Evolutionary conservation across 2,329 filamentous ascomycete species (phyloP).

Genomic region (Raffaelea ambrosiae): DNA sequence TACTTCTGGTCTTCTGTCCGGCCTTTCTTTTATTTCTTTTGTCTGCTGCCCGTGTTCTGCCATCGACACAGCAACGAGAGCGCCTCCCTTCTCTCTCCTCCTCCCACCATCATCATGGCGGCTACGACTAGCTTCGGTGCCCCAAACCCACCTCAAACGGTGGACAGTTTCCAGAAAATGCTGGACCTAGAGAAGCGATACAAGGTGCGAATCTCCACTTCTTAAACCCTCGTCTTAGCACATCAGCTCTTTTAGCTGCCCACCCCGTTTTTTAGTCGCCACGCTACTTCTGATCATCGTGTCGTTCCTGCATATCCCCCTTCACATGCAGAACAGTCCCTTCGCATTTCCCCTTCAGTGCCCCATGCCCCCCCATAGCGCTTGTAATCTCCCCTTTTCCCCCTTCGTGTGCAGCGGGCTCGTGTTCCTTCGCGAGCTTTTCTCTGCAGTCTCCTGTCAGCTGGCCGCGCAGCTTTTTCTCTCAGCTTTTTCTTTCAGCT

Average conservation of each 20-base stretch:
- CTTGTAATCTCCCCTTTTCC: background rate
- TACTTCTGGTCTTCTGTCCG: background rate
- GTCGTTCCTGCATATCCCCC: slow-evolving; percentile 9
- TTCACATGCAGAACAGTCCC: background rate
- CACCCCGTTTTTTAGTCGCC: no score
- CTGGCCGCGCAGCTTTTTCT: background rate
- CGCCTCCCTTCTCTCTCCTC: background rate
- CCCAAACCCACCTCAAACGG: slow-evolving; percentile 16
- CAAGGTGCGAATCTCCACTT: slow-evolving; percentile 36
- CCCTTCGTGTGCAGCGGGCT: background rate
- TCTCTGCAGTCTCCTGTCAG: slow-evolving; percentile 2
- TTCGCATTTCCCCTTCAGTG: background rate
- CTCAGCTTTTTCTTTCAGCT: background rate
- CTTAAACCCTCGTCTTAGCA: no score
- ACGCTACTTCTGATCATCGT: background rate
- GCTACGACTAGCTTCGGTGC: background rate
- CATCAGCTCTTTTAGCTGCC: no score
- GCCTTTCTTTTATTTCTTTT: background rate
- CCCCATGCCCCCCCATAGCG: background rate
- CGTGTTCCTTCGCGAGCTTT: background rate
- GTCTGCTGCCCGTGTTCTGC: background rate
- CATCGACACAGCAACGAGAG: background rate
- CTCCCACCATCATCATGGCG: slow-evolving; percentile 8
- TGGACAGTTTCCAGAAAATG: slow-evolving; percentile 49
- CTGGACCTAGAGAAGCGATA: slow-evolving; percentile 49